These are phyloP conservation scores for Rhynchosporium agropyri DNA, from an alignment of 2,329 filamentous ascomycete species.

Conservation along the genomic window DNA sequence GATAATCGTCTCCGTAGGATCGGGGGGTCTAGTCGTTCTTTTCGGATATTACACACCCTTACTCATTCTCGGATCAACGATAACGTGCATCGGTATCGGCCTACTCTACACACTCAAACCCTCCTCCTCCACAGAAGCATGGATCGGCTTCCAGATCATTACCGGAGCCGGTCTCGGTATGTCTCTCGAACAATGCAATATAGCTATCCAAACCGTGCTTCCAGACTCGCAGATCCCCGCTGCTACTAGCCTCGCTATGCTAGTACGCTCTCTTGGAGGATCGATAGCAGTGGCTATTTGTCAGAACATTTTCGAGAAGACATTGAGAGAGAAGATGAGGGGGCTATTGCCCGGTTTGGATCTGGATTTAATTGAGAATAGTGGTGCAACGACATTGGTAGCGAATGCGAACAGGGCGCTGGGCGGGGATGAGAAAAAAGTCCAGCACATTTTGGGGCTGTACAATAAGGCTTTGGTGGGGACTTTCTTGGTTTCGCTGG, in stretches of 20 bases:
- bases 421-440: constrained; percentile 14
- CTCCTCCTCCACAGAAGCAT: constrained; percentile 37
- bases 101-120: constrained; percentile 25
- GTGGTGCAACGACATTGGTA: constrained; percentile 48
- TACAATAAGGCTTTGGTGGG: constrained; percentile 57
- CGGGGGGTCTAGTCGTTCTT: constrained; percentile 19
- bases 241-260: constrained; percentile 24
- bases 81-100: constrained; percentile 28
- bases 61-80: constrained; percentile 47
- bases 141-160: constrained; percentile 42
- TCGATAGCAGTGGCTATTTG: constrained; percentile 16
- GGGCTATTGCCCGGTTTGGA: constrained; percentile 27
- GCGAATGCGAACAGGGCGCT: constrained; percentile 39
- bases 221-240: constrained; percentile 35
- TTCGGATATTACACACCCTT: constrained; percentile 37
- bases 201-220: constrained; percentile 39
- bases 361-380: constrained; percentile 29
- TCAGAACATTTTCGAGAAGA: constrained; percentile 21
- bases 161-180: constrained; percentile 36
- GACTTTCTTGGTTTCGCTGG: constrained; percentile 56
- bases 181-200: constrained; percentile 31
- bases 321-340: constrained; percentile 7
- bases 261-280: constrained; percentile 16
- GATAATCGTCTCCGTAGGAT: constrained; percentile 30
- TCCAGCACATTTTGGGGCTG: constrained; percentile 50